A percentile compares a stretch with the other conserved stretches of the same genome.
These are phyloP conservation scores for Euphrasia confusa DNA, from an alignment of 257 asterid species.

Conservation along the genomic window DNA sequence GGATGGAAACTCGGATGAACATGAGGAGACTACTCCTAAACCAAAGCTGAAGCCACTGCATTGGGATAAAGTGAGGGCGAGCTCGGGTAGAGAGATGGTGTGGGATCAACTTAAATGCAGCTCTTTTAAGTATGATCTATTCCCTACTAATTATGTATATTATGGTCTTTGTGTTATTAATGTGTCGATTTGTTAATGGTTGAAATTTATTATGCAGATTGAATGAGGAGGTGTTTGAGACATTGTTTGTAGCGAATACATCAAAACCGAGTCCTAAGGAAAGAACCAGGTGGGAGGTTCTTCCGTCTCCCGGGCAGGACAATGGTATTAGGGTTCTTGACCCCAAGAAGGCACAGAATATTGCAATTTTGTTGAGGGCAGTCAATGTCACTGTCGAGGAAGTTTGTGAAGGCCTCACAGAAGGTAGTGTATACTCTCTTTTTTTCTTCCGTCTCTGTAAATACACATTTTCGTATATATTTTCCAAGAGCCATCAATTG, in stretches of 20 bases:
- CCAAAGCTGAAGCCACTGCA: constrained; percentile 91
- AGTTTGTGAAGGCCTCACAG: constrained; percentile 85
- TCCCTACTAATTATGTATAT: constrained; percentile 10
- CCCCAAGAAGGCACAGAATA: constrained; percentile 96
- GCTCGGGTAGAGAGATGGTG: constrained; percentile 94
- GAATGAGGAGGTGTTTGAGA: constrained; percentile 96
- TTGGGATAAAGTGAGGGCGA: constrained; percentile 99
- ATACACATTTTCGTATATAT: constrained; percentile 10
- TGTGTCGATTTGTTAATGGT: constrained; percentile 5
- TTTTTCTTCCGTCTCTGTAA: constrained; percentile 6
- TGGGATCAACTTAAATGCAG: constrained; percentile 97
- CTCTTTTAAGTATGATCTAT: constrained; percentile 68
- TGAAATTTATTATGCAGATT: constrained; percentile 46
- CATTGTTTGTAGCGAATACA: constrained; percentile 67
- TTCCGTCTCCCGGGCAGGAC: constrained; percentile 60
- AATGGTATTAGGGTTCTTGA: constrained; percentile 71
- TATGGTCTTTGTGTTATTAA: neutral
- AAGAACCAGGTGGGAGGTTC: constrained; percentile 48
- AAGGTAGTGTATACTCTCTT: constrained; percentile 47
- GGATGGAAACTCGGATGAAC: constrained; percentile 25
- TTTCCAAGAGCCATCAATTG: constrained; percentile 12
- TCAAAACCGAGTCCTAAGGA: constrained; percentile 60
- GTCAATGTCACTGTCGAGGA: constrained; percentile 89
- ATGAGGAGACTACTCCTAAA: constrained; percentile 57
- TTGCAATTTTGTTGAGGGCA: constrained; percentile 83